phyloP scores from a whole-genome alignment of 371 early-diverging fungal genomes.

The Saksenaea oblongispora region DNA sequence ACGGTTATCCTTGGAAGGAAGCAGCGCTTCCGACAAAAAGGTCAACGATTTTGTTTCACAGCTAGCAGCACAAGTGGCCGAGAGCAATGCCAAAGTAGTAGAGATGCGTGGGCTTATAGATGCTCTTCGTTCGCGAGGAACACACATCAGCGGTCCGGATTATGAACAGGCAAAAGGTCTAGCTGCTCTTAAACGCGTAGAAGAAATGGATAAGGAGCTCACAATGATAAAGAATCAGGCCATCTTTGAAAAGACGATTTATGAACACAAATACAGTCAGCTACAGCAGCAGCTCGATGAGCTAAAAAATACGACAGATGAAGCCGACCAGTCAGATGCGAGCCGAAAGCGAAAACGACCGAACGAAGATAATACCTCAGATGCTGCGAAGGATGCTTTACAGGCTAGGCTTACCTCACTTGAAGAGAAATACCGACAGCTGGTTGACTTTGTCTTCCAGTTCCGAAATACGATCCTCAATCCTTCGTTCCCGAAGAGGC shows the following conservation, averaged over 20 bases:
- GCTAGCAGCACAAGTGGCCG: background rate
- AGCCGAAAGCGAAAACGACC: background rate
- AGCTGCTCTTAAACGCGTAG: background rate
- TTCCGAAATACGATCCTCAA: slow-evolving; percentile 14
- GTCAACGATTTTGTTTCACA: background rate
- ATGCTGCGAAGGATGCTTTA: background rate
- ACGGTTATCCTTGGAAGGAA: background rate
- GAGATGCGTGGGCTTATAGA: background rate
- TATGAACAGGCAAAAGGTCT: background rate
- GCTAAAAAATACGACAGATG: background rate
- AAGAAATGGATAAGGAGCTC: background rate
- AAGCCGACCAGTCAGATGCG: background rate
- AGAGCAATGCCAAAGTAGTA: background rate
- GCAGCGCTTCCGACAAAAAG: background rate
- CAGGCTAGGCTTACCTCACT: background rate
- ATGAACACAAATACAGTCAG: background rate
- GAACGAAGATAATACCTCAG: background rate
- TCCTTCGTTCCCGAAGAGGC: slow-evolving; percentile 12
- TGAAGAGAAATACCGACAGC: slow-evolving; percentile 5
- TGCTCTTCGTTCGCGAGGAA: background rate
- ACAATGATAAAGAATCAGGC: background rate
- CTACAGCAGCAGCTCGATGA: background rate
- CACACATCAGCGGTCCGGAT: background rate
- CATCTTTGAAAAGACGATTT: background rate
- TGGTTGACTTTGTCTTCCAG: slow-evolving; percentile 13